Conservation (phyloP, 73 alveolate genomes). For the Paramecium sonneborni region DNA sequence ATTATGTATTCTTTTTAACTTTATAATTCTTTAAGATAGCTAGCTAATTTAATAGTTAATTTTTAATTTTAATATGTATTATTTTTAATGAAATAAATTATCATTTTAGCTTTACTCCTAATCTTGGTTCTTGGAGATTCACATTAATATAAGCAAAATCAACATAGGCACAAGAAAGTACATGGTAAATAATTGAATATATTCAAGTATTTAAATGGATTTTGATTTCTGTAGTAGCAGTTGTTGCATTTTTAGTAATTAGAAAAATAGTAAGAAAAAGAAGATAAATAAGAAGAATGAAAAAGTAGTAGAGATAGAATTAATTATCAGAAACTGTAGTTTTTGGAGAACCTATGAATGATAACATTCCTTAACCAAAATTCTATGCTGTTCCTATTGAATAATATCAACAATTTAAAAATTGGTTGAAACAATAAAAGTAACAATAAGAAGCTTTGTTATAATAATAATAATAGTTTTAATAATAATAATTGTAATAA, state of each 20-base stretch:
- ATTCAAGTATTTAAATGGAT: not conserved
- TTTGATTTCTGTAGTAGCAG: not conserved
- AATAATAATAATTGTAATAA: not conserved
- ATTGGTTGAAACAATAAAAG: not conserved
- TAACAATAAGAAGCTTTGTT: not conserved
- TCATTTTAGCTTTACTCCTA: slow-evolving; percentile 10
- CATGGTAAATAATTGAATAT: not conserved
- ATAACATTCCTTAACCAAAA: not conserved
- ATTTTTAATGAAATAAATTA: not conserved
- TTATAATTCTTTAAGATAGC: too few relatives aligned
- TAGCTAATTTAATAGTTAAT: not conserved
- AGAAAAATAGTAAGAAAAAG: not conserved
- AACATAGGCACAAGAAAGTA: not conserved
- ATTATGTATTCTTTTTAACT: too few relatives aligned
- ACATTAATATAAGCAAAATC: not conserved
- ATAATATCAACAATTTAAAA: not conserved
- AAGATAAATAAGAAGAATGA: not conserved
- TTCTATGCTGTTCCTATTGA: slow-evolving; percentile 11
- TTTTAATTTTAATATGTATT: not conserved
- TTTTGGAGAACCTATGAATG: not conserved
- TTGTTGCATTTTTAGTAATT: not conserved
- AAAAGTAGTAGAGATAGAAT: not conserved
- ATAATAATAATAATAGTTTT: not conserved
- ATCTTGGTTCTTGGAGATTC: slow-evolving; percentile 20
- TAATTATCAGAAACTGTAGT: not conserved